A percentile compares a stretch with the other conserved stretches of the same genome.
Evolutionary conservation across 148 eudicot species (phyloP).

Genomic region (Cornus florida): DNA sequence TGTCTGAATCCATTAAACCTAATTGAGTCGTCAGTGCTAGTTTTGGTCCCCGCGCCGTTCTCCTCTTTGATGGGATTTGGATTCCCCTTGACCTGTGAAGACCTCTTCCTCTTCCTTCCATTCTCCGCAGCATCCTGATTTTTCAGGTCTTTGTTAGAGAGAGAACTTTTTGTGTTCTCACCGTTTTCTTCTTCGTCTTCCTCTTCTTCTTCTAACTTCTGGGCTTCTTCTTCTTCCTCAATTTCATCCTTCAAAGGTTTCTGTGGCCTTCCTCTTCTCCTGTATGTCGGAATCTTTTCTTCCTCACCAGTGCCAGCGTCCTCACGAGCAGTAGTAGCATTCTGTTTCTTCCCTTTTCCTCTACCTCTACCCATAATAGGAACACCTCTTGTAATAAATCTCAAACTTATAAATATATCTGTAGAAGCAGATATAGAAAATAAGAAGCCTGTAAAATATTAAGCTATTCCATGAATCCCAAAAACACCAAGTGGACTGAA

Average conservation of each 20-base stretch:
- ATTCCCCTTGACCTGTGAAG: conserved; percentile 36
- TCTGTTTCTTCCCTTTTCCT: conserved; percentile 62
- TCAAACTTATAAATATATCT: conserved; percentile 26
- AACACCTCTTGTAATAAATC: not conserved
- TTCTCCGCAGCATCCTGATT: conserved; percentile 33
- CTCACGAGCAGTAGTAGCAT: conserved; percentile 25
- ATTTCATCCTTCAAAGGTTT: conserved; percentile 40
- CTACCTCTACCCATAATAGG: conserved; percentile 60
- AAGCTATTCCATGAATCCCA: not conserved
- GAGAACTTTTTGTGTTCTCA: conserved; percentile 23
- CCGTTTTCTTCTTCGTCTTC: conserved; percentile 27
- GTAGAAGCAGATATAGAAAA: conserved; percentile 14
- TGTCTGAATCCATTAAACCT: conserved; percentile 66
- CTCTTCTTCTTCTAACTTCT: conserved; percentile 34
- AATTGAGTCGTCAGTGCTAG: conserved; percentile 22
- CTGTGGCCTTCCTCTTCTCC: conserved; percentile 63
- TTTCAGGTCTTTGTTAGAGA: conserved; percentile 27
- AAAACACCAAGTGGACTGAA: not conserved
- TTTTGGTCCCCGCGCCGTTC: conserved; percentile 29
- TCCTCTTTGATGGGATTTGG: conserved; percentile 39
- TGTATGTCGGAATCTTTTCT: conserved; percentile 40
- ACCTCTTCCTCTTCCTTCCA: conserved; percentile 58
- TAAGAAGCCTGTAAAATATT: not conserved
- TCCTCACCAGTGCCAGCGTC: conserved; percentile 53
- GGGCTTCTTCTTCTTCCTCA: conserved; percentile 42